A percentile compares a stretch with the other conserved stretches of the same genome.
These are phyloP conservation scores for Venturiaceae sp. DNA, from an alignment of 2,329 filamentous ascomycete species.

Conservation along the genomic window DNA sequence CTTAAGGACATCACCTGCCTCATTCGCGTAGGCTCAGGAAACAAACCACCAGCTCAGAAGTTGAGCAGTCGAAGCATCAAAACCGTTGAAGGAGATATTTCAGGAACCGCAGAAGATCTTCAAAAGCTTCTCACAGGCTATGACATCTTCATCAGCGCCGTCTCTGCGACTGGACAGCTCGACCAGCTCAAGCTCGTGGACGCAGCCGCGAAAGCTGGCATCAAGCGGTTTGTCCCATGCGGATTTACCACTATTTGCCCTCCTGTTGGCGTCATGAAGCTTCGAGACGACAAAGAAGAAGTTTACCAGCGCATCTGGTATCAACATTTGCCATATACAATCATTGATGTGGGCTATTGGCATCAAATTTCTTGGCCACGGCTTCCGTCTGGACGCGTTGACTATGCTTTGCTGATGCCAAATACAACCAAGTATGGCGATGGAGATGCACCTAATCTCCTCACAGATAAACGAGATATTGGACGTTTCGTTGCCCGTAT, in stretches of 20 bases:
- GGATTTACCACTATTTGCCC: slow-evolving; percentile 10
- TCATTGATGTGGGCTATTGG: too few species aligned
- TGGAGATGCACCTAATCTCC: too few species aligned
- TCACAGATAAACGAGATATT: too few species aligned
- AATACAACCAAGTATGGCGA: too few species aligned
- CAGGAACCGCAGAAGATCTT: slow-evolving; percentile 12
- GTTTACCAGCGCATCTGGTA: slow-evolving; percentile 40
- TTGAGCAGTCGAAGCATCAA: slow-evolving; percentile 34
- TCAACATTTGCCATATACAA: too few species aligned
- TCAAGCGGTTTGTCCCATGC: slow-evolving; percentile 11
- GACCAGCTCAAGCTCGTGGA: slow-evolving; percentile 10
- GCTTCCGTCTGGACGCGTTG: too few species aligned
- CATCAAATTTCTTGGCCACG: too few species aligned
- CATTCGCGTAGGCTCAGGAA: slow-evolving; percentile 34
- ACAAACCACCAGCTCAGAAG: slow-evolving; percentile 32
- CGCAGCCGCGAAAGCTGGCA: slow-evolving; percentile 5
- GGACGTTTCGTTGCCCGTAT: too few species aligned
- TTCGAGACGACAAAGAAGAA: slow-evolving; percentile 34
- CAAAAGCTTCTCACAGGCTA: slow-evolving; percentile 12
- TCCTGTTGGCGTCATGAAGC: slow-evolving; percentile 8
- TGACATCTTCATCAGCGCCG: slow-evolving; percentile 22
- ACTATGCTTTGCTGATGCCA: too few species aligned
- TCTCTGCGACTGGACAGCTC: not conserved
- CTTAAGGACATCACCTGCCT: slow-evolving; percentile 43
- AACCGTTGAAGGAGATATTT: slow-evolving; percentile 34